Conservation (phyloP, 306 rosid species). For the Lathyrus aphaca region DNA sequence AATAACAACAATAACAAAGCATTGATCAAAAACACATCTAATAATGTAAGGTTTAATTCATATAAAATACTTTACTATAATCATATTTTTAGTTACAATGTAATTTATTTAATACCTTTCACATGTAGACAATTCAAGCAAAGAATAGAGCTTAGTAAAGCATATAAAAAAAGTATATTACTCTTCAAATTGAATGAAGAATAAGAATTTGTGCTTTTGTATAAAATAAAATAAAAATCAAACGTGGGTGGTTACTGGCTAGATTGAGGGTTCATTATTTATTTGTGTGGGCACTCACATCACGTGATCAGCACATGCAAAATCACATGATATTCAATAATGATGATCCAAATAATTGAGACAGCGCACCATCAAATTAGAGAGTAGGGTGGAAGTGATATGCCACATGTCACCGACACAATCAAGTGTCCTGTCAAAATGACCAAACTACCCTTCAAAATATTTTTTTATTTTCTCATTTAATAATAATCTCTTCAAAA, state of each 20-base stretch:
- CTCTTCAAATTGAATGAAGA: slow-evolving; percentile 19
- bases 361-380: slow-evolving; percentile 25
- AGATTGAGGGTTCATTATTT: slow-evolving; percentile 13
- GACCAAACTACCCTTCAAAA: slow-evolving; percentile 22
- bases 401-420: slow-evolving; percentile 49
- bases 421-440: background rate
- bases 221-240: slow-evolving; percentile 13
- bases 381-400: slow-evolving; percentile 23
- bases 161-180: background rate
- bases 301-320: slow-evolving; percentile 47
- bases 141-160: background rate
- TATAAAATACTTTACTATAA: no score
- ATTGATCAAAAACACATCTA: slow-evolving; percentile 34
- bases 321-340: slow-evolving; percentile 53
- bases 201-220: slow-evolving; percentile 37
- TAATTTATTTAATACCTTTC: background rate
- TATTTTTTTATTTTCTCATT: background rate
- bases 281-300: slow-evolving; percentile 25
- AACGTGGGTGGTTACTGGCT: slow-evolving; percentile 28
- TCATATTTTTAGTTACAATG: no score
- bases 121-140: slow-evolving; percentile 23
- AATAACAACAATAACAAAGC: background rate
- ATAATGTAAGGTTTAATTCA: no score
- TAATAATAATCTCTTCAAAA: background rate
- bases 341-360: slow-evolving; percentile 39